Conservation (phyloP, 305 asterid genomes). For the Euphrasia arctica region DNA sequence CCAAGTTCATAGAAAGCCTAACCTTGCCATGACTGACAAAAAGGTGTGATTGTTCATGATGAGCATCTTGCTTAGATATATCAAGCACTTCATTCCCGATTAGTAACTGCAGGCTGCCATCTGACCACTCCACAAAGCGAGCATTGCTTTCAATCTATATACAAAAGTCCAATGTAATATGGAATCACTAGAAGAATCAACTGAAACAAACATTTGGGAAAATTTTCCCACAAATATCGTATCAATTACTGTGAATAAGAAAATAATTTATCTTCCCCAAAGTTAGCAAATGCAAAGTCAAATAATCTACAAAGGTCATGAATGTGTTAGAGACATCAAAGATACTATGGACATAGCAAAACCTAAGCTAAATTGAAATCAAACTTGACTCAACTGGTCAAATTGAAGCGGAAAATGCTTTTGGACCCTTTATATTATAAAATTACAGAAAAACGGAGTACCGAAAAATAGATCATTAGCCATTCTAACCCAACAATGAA, state of each 20-base stretch:
- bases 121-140: slow-evolving; percentile 81
- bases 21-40: slow-evolving; percentile 95
- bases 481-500: no score
- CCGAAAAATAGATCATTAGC: no score
- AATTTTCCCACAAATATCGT: neutral
- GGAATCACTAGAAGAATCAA: neutral
- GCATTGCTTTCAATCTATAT: slow-evolving; percentile 70
- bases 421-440: no score
- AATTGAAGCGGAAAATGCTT: no score
- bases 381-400: no score
- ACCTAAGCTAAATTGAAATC: no score
- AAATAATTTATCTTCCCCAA: neutral
- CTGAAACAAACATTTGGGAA: neutral
- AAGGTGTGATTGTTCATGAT: slow-evolving; percentile 94
- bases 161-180: neutral
- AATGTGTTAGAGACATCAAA: no score
- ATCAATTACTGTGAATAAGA: neutral
- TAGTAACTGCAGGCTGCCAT: slow-evolving; percentile 74
- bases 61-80: slow-evolving; percentile 92
- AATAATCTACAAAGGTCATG: no score
- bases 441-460: no score
- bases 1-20: slow-evolving; percentile 4
- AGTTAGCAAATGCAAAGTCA: neutral
- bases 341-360: no score
- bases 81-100: slow-evolving; percentile 99